These are phyloP conservation scores for Trypanosoma caninum DNA, from an alignment of 208 protist species.

Conservation along the genomic window DNA sequence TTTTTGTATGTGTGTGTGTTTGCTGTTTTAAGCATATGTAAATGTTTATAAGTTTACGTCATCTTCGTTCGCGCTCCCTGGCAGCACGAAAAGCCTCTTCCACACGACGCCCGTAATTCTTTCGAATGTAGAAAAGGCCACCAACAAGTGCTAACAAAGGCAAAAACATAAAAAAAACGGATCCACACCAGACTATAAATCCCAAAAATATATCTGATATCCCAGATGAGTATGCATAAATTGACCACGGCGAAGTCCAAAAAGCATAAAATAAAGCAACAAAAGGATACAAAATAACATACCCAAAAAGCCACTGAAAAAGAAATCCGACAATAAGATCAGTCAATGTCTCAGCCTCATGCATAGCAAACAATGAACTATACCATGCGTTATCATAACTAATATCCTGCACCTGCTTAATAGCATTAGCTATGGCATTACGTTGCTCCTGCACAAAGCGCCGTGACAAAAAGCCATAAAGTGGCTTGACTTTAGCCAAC, in stretches of 20 bases:
- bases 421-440: constrained; percentile 43
- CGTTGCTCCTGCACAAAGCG: constrained; percentile 82
- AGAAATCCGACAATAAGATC: constrained; percentile 85
- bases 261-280: constrained; percentile 81
- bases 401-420: constrained; percentile 53
- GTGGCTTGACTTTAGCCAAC: constrained; percentile 76
- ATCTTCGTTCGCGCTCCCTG: constrained; percentile 5
- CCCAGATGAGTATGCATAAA: constrained; percentile 75
- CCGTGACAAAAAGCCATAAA: constrained; percentile 77
- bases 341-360: constrained; percentile 63
- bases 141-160: constrained; percentile 51
- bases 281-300: constrained; percentile 82
- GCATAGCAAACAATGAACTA: constrained; percentile 58
- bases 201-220: constrained; percentile 53
- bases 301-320: constrained; percentile 70
- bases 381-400: constrained; percentile 89
- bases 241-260: constrained; percentile 66
- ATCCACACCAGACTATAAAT: constrained; percentile 47
- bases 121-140: constrained; percentile 33
- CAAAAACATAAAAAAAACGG: constrained; percentile 56
- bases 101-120: constrained; percentile 32
- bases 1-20: neutral
- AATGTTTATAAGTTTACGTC: neutral
- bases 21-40: too few relatives aligned
- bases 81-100: constrained; percentile 24